Base-by-base conservation (phyloP, 306 rosid genomes). In the Prunus mume region DNA sequence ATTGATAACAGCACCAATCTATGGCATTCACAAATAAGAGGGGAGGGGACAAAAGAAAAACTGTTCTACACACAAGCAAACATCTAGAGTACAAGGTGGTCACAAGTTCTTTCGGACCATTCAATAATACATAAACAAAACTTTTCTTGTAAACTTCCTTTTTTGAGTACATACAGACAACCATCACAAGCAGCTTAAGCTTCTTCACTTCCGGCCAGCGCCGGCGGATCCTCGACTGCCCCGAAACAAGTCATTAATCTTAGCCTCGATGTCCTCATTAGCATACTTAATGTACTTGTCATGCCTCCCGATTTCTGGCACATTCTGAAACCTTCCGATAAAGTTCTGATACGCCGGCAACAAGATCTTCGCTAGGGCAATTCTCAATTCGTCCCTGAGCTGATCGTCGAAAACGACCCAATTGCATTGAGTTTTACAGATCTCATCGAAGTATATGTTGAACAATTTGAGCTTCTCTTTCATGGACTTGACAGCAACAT, bases 341-440 rank as follows among this genome's bases (percentile, higher is more conserved):
- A 95, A 95, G 83, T 66, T 89, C 28, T 79, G 87, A 76, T 95
- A 95, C 0, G 97, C 93, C 0, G 99, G 97, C 47, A 87, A 43
- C 86, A 95, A 56, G 14, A 79, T 45, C 73, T 88, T 89, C 66
- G 70, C 82, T 18, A 95, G 79, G 9, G 97, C 76, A 67, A 80
- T 87, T 78, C 88, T 84, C 68, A 91, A 76, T 34, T 92, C 97
- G 66, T 88, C 99, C 62, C 90, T 92, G 12, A 91, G 83, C 66
- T 88, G 98, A 49, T 86, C 90, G 68, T 95, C 97, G 63, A 75
- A 92, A 9, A 92, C 76, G 22, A 86, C 78, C 99, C 96, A 95
- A 4, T 83, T 77, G 57, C 91, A 87, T 51, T 95, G 99, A 70
- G 46, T 71, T 78, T 82, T 85, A 83, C 96, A 92, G 65, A 79